phyloP scores from a whole-genome alignment of 331 rosid genomes.

The Prunus yedoensis region DNA sequence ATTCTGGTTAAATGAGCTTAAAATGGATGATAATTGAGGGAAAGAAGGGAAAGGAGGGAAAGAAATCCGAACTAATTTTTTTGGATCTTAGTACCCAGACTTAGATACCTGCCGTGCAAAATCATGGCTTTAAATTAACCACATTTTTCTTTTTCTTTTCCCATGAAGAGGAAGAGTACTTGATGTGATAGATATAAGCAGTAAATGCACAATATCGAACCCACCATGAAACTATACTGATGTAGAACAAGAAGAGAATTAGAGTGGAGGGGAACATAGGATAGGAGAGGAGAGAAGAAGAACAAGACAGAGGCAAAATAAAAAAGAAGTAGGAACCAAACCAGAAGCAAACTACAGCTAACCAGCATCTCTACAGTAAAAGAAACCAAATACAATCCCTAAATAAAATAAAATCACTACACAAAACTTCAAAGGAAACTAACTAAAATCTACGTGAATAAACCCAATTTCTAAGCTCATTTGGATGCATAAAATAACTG shows the following conservation, averaged over 20 bases:
- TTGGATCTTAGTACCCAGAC: neutral
- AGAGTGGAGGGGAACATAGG: neutral
- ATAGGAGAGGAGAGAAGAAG: neutral
- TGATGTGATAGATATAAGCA: neutral
- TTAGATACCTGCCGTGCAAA: neutral
- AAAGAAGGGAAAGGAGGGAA: neutral
- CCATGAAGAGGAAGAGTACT: neutral
- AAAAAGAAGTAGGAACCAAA: neutral
- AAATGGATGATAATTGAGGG: neutral
- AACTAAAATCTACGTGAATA: neutral
- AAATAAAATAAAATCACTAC: neutral
- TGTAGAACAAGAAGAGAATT: neutral
- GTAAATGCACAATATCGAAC: neutral
- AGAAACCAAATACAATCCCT: neutral
- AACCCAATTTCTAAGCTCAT: neutral
- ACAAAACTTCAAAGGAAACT: neutral
- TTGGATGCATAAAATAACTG: neutral
- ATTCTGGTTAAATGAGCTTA: neutral
- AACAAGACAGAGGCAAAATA: neutral
- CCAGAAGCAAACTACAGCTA: neutral
- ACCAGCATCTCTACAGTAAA: neutral
- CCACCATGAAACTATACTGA: neutral
- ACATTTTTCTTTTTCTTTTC: neutral
- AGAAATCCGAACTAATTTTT: neutral
- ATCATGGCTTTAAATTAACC: neutral